Evolutionary conservation across 192 early-diverging fungal species (phyloP).

Genomic region (Rhizophlyctis rosea): DNA sequence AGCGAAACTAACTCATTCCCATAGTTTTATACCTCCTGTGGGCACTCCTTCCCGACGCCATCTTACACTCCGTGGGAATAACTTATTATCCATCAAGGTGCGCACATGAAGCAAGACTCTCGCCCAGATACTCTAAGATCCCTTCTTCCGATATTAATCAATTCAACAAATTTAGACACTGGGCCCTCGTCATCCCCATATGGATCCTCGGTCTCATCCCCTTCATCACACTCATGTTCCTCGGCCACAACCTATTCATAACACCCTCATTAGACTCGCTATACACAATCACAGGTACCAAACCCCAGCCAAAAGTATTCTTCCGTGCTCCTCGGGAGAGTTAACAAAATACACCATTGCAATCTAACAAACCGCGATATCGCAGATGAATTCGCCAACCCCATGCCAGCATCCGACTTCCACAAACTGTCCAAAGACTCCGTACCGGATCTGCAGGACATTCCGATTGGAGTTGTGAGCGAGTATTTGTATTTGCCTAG

Average conservation of each 20-base stretch:
- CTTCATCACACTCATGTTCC: slow-evolving; percentile 71
- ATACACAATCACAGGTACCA: slow-evolving; percentile 66
- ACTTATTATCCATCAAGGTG: slow-evolving; percentile 83
- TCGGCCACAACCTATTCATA: slow-evolving; percentile 73
- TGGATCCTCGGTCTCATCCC: slow-evolving; percentile 72
- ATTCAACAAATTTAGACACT: slow-evolving; percentile 62
- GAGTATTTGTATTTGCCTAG: no score
- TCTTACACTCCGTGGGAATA: slow-evolving; percentile 65
- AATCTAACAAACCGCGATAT: no score
- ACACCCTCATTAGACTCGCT: slow-evolving; percentile 73
- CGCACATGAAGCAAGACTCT: no score
- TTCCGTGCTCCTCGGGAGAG: not conserved
- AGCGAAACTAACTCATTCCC: not conserved
- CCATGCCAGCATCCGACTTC: not conserved
- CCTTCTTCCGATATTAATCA: no score
- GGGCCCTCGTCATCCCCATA: slow-evolving; percentile 78
- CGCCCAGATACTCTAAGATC: no score
- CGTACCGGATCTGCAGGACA: not conserved
- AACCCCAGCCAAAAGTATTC: not conserved
- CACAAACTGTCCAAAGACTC: not conserved
- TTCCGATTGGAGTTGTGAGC: not conserved
- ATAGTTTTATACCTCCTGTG: slow-evolving; percentile 65
- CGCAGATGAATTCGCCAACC: not conserved
- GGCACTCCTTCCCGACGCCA: slow-evolving; percentile 80
- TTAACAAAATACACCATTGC: not conserved